A percentile compares a stretch with the other conserved stretches of the same genome.
phyloP scores from a whole-genome alignment of 192 early-diverging fungal genomes.

The Globomyces pollinis-pini region DNA sequence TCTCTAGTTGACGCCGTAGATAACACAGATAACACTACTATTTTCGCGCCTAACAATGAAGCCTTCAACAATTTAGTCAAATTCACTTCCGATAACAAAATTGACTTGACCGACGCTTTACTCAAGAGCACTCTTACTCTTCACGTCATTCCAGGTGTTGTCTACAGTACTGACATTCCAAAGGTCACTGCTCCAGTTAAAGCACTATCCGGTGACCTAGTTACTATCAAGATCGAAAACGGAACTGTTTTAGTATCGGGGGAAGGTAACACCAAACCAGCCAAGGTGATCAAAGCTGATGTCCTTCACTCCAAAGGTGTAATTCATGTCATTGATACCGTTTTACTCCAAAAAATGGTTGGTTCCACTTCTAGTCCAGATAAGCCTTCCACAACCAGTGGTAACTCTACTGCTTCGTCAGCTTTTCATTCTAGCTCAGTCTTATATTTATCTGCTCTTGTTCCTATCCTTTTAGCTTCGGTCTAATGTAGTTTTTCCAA shows the following conservation, averaged over 20 bases:
- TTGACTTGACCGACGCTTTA: constrained; percentile 15
- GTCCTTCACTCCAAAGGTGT: constrained; percentile 20
- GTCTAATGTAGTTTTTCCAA: no score
- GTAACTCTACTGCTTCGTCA: no score
- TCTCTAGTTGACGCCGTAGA: constrained; percentile 20
- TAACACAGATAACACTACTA: constrained; percentile 23
- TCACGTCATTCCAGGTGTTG: constrained; percentile 29
- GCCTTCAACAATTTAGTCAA: constrained; percentile 28
- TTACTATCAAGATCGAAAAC: constrained; percentile 10
- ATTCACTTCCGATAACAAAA: constrained; percentile 7
- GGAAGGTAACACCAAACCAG: constrained; percentile 24
- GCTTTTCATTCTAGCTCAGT: no score
- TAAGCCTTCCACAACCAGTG: no score
- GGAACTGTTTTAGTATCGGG: constrained; percentile 21
- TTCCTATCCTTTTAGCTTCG: no score
- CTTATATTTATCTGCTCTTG: no score
- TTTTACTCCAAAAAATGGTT: constrained; percentile 26
- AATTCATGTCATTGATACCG: constrained; percentile 43
- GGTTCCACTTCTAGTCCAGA: neutral
- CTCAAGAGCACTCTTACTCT: constrained; percentile 20
- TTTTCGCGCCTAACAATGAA: constrained; percentile 40
- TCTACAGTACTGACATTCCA: constrained; percentile 29
- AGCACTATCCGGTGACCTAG: constrained; percentile 6
- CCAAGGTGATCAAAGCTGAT: constrained; percentile 31
- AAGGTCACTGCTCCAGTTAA: constrained; percentile 5